Evolutionary conservation across 257 asterid species (phyloP).

Genomic region (Nicotiana noctiflora): DNA sequence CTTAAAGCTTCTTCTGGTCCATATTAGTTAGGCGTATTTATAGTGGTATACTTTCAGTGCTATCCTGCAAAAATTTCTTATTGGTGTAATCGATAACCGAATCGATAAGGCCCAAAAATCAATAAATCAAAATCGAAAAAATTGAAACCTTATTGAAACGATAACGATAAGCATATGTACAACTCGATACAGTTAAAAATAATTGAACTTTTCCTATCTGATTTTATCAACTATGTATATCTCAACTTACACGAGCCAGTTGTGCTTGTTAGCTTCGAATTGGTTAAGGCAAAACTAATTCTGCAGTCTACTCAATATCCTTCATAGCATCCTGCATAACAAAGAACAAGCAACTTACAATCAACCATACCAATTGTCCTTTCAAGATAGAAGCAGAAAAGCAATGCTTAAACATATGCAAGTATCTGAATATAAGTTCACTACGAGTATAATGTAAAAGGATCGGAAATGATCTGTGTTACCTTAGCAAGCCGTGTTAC

Average conservation of each 20-base stretch:
- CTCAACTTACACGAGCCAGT: background rate
- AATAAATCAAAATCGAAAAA: no score
- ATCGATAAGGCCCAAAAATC: no score
- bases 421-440: background rate
- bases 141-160: no score
- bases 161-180: no score
- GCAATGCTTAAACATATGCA: background rate
- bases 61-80: no score
- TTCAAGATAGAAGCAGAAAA: background rate
- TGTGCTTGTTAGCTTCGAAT: background rate
- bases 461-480: background rate
- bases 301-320: slow-evolving; percentile 26
- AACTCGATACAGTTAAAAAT: background rate
- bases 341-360: background rate
- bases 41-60: no score
- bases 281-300: background rate
- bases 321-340: slow-evolving; percentile 38
- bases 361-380: background rate
- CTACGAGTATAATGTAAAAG: background rate
- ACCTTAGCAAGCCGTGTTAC: slow-evolving; percentile 92
- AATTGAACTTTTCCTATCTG: background rate
- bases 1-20: no score
- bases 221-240: background rate
- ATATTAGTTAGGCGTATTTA: no score
- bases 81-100: no score